A percentile compares a stretch with the other conserved stretches of the same genome.
These are phyloP conservation scores for Eucalyptus microcorys DNA, from an alignment of 345 rosid genomes.

Conservation along the genomic window DNA sequence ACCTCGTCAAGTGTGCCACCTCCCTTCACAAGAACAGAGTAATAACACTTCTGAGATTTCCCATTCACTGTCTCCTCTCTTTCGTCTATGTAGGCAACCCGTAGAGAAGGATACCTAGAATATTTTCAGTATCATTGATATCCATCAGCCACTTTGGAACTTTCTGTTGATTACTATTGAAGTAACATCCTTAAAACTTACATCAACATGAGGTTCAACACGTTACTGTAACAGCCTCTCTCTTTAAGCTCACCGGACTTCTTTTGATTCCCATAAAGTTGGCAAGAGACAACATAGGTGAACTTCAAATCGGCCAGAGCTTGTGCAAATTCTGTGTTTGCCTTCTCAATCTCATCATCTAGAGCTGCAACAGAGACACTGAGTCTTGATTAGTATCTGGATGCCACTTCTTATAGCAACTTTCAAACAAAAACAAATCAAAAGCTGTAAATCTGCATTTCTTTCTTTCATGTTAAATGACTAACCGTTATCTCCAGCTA, in stretches of 20 bases:
- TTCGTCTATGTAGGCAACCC: slow-evolving; percentile 89
- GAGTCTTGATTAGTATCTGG: not conserved
- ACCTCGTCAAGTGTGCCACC: slow-evolving; percentile 73
- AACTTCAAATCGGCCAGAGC: slow-evolving; percentile 89
- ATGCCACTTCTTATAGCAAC: not conserved
- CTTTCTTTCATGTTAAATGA: not conserved
- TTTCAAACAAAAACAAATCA: not conserved
- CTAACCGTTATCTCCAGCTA: slow-evolving; percentile 49
- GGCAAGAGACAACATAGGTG: slow-evolving; percentile 98
- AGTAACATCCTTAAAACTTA: slow-evolving; percentile 16
- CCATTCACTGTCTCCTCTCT: slow-evolving; percentile 57
- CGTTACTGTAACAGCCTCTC: slow-evolving; percentile 59
- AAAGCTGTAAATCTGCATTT: not conserved
- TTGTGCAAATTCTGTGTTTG: slow-evolving; percentile 16
- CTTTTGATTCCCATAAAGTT: slow-evolving; percentile 79
- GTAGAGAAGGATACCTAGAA: slow-evolving; percentile 77
- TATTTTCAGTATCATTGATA: not conserved
- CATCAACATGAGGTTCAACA: slow-evolving; percentile 81
- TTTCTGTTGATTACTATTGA: not conserved
- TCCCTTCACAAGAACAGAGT: slow-evolving; percentile 93
- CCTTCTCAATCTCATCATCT: slow-evolving; percentile 8
- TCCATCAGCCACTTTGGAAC: not conserved
- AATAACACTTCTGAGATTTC: slow-evolving; percentile 41
- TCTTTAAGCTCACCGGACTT: slow-evolving; percentile 43
- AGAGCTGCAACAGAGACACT: slow-evolving; percentile 24